Percentiles rank a stretch among this genome's conserved stretches.
Conservation (phyloP, 2,329 filamentous ascomycete species). For the Colletotrichum tropicicola region DNA sequence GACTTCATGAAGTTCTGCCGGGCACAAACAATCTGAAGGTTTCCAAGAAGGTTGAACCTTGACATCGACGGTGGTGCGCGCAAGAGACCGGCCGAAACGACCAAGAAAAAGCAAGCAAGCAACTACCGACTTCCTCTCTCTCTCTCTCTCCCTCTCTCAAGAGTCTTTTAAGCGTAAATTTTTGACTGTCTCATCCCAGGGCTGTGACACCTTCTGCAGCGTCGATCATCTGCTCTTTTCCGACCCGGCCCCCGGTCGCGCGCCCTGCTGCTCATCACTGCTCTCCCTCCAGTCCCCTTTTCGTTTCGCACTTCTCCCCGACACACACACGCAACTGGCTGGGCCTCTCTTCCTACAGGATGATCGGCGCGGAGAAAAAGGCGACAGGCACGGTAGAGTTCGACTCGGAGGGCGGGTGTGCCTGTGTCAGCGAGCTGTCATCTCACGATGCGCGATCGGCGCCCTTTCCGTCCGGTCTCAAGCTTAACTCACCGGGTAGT, state of each 20-base stretch:
- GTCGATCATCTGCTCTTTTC: constrained; percentile 13
- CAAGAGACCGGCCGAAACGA: constrained; percentile 13
- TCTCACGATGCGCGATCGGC: constrained; percentile 12
- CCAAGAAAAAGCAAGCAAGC: background rate
- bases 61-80: background rate
- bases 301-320: too few relatives aligned
- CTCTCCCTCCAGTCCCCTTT: too few relatives aligned
- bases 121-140: background rate
- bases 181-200: constrained; percentile 16
- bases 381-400: background rate
- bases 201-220: constrained; percentile 22
- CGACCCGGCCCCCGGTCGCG: background rate
- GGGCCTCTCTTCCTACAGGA: too few relatives aligned
- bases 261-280: background rate
- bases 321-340: background rate
- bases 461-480: constrained; percentile 23
- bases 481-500: background rate
- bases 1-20: background rate
- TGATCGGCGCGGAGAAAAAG: background rate
- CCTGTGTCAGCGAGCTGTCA: constrained; percentile 17
- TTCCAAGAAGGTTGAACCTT: background rate
- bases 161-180: constrained; percentile 29
- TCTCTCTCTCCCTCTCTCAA: background rate
- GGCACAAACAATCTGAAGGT: background rate
- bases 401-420: background rate